Percentiles rank a stretch among this genome's conserved stretches.
phyloP scores from a whole-genome alignment of 2,329 filamentous ascomycete species.

The Venturia effusa region DNA sequence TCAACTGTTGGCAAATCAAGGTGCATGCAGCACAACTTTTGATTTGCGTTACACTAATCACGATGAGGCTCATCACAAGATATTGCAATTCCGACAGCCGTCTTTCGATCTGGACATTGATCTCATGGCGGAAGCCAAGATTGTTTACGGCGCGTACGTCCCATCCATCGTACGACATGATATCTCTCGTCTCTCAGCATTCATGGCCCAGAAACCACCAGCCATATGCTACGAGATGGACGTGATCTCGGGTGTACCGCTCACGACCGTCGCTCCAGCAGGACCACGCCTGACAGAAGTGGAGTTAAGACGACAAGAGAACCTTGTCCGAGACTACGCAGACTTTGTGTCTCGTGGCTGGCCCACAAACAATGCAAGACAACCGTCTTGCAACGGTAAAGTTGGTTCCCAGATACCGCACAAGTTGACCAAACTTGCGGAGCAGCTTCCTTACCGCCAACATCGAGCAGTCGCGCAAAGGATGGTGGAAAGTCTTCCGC shows the following conservation, averaged over 20 bases:
- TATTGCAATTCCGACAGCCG: conserved; percentile 13
- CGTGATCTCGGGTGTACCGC: conserved; percentile 18
- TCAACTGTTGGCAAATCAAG: not conserved
- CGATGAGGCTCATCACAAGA: not conserved
- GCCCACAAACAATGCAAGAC: conserved; percentile 11
- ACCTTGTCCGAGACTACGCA: conserved; percentile 21
- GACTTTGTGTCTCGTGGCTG: conserved; percentile 19
- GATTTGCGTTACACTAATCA: not conserved
- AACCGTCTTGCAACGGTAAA: conserved; percentile 15
- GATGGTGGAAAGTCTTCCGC: conserved; percentile 22
- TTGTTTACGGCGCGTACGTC: conserved; percentile 17
- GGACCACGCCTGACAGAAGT: conserved; percentile 2
- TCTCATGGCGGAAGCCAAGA: conserved; percentile 16
- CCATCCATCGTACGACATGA: conserved; percentile 14
- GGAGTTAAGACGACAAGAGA: conserved; percentile 14
- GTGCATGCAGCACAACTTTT: conserved; percentile 3
- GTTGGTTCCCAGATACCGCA: conserved; percentile 20
- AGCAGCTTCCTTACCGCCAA: conserved; percentile 18
- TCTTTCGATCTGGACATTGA: conserved; percentile 13
- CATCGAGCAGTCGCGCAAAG: conserved; percentile 16
- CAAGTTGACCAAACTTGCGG: conserved; percentile 19
- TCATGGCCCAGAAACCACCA: conserved; percentile 6
- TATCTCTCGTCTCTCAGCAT: conserved; percentile 11
- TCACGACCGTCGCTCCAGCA: conserved; percentile 15
- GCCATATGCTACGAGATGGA: conserved; percentile 21